Conservation (phyloP, 495 filamentous ascomycete genomes). For the Penicillium parvum region DNA sequence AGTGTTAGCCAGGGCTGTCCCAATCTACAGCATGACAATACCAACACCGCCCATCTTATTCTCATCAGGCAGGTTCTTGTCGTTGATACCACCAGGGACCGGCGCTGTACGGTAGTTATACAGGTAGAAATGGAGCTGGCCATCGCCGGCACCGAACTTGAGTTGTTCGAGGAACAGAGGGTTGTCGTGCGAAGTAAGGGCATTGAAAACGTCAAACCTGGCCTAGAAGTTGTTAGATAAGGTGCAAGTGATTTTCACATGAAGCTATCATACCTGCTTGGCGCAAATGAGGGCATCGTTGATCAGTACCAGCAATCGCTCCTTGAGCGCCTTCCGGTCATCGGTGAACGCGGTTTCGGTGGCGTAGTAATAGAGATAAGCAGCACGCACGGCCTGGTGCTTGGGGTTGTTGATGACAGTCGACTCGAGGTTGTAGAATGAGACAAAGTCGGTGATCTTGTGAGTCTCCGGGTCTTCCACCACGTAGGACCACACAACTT, state of each 20-base stretch:
- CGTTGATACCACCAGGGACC: slow-evolving; percentile 78
- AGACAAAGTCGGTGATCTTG: slow-evolving; percentile 94
- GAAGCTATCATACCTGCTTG: slow-evolving; percentile 52
- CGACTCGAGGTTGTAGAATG: slow-evolving; percentile 92
- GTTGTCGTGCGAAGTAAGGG: slow-evolving; percentile 88
- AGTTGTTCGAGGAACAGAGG: slow-evolving; percentile 85
- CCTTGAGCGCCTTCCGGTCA: slow-evolving; percentile 57
- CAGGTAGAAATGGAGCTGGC: slow-evolving; percentile 90
- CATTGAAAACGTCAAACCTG: slow-evolving; percentile 96
- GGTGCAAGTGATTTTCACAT: neutral
- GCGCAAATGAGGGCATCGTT: slow-evolving; percentile 84
- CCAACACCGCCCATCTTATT: slow-evolving; percentile 80
- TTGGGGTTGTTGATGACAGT: slow-evolving; percentile 78
- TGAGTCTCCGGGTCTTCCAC: slow-evolving; percentile 70
- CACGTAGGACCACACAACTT: slow-evolving; percentile 88
- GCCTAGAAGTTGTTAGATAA: slow-evolving; percentile 34
- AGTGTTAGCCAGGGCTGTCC: slow-evolving; percentile 5
- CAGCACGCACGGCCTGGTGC: slow-evolving; percentile 72
- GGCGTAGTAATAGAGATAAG: slow-evolving; percentile 96
- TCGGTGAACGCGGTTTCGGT: slow-evolving; percentile 70
- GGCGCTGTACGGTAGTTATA: slow-evolving; percentile 90
- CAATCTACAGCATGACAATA: slow-evolving; percentile 69
- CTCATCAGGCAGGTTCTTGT: slow-evolving; percentile 67
- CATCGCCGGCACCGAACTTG: slow-evolving; percentile 91
- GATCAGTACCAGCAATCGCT: slow-evolving; percentile 69